Percentiles rank a stretch among this genome's conserved stretches.
phyloP scores from a whole-genome alignment of 192 early-diverging fungal genomes.

The Rhizophagus clarus region DNA sequence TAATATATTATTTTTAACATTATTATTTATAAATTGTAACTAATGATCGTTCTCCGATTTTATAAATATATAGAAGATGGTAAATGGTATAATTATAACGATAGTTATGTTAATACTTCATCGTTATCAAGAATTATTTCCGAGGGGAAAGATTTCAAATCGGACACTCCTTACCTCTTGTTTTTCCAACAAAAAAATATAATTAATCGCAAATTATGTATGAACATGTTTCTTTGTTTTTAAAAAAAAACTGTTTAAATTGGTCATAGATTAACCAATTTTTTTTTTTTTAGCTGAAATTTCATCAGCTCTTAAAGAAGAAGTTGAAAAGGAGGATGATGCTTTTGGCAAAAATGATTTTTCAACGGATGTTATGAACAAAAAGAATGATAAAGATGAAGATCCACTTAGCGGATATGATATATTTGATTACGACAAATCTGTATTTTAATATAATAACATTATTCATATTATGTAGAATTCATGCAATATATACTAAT shows the following conservation, averaged over 20 bases:
- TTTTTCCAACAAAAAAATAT: constrained; percentile 37
- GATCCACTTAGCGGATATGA: neutral
- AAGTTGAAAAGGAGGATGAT: neutral
- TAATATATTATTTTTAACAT: neutral
- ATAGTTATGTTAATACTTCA: constrained; percentile 37
- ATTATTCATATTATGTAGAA: neutral
- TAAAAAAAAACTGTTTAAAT: no score
- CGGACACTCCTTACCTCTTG: constrained; percentile 51
- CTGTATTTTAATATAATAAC: neutral
- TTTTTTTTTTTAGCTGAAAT: neutral
- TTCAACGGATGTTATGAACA: neutral
- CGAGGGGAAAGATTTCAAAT: constrained; percentile 27
- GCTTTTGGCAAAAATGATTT: neutral
- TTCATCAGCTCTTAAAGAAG: neutral
- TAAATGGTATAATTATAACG: constrained; percentile 43
- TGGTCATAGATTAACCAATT: no score
- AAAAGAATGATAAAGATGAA: neutral
- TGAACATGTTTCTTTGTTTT: neutral
- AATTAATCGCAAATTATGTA: neutral
- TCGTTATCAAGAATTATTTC: constrained; percentile 34
- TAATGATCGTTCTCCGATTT: neutral
- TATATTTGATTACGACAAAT: neutral
- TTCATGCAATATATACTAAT: constrained; percentile 3
- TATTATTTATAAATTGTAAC: neutral
- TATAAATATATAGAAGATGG: neutral